Conservation (phyloP, 371 early-diverging fungal species). For the Mucor mucedo region DNA sequence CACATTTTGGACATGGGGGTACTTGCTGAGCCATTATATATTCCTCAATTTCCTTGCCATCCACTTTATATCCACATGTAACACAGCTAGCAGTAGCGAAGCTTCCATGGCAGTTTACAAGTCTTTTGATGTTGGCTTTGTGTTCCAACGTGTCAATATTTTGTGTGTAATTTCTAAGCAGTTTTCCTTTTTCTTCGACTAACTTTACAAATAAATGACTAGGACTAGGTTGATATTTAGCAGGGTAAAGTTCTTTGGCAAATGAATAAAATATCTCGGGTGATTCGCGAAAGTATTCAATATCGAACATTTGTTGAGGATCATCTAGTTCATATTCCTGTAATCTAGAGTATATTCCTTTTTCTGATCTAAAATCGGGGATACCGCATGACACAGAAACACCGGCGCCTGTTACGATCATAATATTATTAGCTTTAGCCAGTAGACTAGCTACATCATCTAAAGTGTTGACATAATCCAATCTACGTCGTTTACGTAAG, state of each 20-base stretch:
- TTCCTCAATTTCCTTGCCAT: conserved; percentile 78
- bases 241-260: conserved; percentile 89
- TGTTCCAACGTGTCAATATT: conserved; percentile 98
- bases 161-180: conserved; percentile 96
- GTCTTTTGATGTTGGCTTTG: conserved; percentile 81
- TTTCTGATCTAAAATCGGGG: conserved; percentile 97
- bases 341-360: conserved; percentile 92
- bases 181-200: conserved; percentile 80
- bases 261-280: conserved; percentile 95
- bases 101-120: conserved; percentile 92
- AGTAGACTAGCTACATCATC: conserved; percentile 78
- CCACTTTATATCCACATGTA: conserved; percentile 76
- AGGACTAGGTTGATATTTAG: conserved; percentile 89
- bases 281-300: conserved; percentile 80
- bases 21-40: conserved; percentile 72
- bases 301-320: conserved; percentile 92
- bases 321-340: conserved; percentile 79
- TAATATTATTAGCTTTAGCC: conserved; percentile 69
- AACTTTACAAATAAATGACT: conserved; percentile 92
- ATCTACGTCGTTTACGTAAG: conserved; percentile 62
- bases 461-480: conserved; percentile 67
- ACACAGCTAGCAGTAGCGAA: conserved; percentile 94
- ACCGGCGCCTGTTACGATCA: conserved; percentile 95
- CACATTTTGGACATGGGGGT: conserved; percentile 55
- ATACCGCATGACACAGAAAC: conserved; percentile 96